Evolutionary conservation across 208 protist species (phyloP).

Genomic region (Trypanosoma cruzi): DNA sequence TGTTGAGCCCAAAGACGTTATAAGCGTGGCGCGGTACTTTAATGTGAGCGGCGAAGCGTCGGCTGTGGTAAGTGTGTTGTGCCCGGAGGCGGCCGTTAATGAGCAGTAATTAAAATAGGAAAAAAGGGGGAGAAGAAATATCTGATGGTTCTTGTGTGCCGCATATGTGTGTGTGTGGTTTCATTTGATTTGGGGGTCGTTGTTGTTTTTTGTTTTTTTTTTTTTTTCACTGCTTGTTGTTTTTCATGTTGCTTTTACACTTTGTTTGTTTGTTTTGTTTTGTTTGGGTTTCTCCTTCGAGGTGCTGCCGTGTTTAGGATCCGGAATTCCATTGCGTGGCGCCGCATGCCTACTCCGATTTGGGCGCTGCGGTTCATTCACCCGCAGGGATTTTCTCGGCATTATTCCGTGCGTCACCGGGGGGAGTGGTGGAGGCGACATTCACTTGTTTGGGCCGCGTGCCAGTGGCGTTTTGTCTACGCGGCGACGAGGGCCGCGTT

Average conservation of each 20-base stretch:
- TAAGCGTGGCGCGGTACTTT: slow-evolving; percentile 63
- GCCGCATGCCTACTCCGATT: not conserved
- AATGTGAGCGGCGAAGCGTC: slow-evolving; percentile 11
- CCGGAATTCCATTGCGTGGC: not conserved
- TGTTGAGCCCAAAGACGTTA: slow-evolving; percentile 65
- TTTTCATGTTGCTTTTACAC: slow-evolving; percentile 12
- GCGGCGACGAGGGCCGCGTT: not conserved
- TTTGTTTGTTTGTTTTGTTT: not conserved
- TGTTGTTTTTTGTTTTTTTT: slow-evolving; percentile 16
- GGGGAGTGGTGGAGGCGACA: not conserved
- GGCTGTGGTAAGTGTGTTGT: slow-evolving; percentile 21
- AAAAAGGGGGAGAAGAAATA: not conserved
- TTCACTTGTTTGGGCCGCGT: slow-evolving; percentile 6
- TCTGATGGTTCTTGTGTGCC: not conserved
- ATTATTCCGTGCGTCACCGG: not conserved
- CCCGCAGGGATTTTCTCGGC: too few relatives aligned
- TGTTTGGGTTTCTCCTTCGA: not conserved
- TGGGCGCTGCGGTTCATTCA: not conserved
- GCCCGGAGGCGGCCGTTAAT: slow-evolving; percentile 15
- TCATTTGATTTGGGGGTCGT: not conserved
- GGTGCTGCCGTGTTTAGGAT: not conserved
- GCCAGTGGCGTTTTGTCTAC: not conserved
- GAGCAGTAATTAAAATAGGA: not conserved
- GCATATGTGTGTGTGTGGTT: not conserved
- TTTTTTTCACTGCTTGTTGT: not conserved